Evolutionary conservation across 768 basidiomycete genomes (phyloP), one percentile per base, ranked within the genome.

Genomic region (Suillus fuscotomentosus): DNA sequence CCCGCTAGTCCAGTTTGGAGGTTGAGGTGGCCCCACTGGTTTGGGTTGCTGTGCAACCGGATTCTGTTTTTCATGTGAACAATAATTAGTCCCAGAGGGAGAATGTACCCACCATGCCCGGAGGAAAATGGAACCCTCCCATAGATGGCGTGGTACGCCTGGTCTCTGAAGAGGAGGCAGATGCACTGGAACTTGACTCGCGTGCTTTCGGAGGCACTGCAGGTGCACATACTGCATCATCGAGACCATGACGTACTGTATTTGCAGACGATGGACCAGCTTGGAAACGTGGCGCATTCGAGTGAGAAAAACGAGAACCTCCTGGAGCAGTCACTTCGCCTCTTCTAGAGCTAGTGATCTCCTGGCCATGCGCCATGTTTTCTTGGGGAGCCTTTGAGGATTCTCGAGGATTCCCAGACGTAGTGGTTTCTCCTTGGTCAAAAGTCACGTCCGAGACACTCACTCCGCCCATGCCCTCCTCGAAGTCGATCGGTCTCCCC

Each of bases 81-180:
- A 50, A 67, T 14, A 36, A 20, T 17, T 27, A n/a, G 14, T 8
- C 24, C 8, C 39, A n/a, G 61, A 36, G 2, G 17, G 64, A 14
- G 31, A 50, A 9, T 61, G 41, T 27, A 73, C 79, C 9, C 67
- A 85, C 85, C 74, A 79, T 72, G 27, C 80, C 82, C 57, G 80
- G 73, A 0, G 83, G 82, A 62, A 82, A 81, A 68, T 83, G 78
- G 67, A 83, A 86, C 2, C 83, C 83, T 34, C 84, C 84, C 64
- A 79, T 74, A 2, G 83, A 78, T 27, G 78, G 79, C 45, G 76
- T 74, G 20, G 70, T 41, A 14, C 76, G 69, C 42, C 72, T 50
- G 22, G 73, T 63, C 70, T 54, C 67, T 61, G 62, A 36, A 64
- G 41, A 15, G 27, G 51, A 17, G 20, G 15, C 10, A 36, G 54